Conservation (phyloP, 805 yeast genomes). For the Yamadazyma olivae region DNA sequence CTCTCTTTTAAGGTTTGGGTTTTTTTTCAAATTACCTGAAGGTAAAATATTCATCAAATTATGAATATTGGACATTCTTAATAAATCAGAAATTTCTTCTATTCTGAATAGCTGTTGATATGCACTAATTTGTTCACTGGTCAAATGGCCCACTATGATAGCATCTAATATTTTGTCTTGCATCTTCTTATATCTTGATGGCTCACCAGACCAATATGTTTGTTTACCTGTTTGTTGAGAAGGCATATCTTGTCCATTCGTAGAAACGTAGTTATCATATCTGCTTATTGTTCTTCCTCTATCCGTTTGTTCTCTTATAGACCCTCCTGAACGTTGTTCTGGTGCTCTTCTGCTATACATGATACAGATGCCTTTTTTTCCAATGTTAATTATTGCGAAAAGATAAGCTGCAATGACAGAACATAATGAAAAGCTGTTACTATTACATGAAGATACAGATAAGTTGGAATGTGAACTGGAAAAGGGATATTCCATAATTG, state of each 20-base stretch:
- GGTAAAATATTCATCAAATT: slow-evolving; percentile 51
- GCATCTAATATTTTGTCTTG: slow-evolving; percentile 24
- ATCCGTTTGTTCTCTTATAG: slow-evolving; percentile 1
- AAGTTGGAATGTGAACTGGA: too few species aligned
- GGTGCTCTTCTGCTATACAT: slow-evolving; percentile 8
- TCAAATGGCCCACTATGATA: slow-evolving; percentile 41
- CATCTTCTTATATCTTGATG: slow-evolving; percentile 22
- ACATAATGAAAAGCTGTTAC: too few species aligned
- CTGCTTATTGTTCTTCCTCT: slow-evolving; percentile 2
- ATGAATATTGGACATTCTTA: slow-evolving; percentile 34
- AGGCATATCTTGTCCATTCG: not conserved
- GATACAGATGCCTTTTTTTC: not conserved
- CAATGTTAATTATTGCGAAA: not conserved
- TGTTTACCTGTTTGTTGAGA: slow-evolving; percentile 4
- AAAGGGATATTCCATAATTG: too few species aligned
- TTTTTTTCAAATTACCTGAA: slow-evolving; percentile 20
- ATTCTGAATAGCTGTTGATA: slow-evolving; percentile 70
- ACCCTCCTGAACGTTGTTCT: slow-evolving; percentile 2
- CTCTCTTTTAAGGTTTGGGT: slow-evolving; percentile 48
- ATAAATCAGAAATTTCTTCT: slow-evolving; percentile 68
- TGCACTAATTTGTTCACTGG: slow-evolving; percentile 73
- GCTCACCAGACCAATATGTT: slow-evolving; percentile 35
- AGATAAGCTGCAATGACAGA: not conserved
- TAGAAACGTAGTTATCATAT: not conserved
- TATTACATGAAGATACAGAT: too few species aligned